Evolutionary conservation across 23 red algal species (phyloP), one percentile per base, ranked within the genome.

Genomic region (Pyropia yezoensis): DNA sequence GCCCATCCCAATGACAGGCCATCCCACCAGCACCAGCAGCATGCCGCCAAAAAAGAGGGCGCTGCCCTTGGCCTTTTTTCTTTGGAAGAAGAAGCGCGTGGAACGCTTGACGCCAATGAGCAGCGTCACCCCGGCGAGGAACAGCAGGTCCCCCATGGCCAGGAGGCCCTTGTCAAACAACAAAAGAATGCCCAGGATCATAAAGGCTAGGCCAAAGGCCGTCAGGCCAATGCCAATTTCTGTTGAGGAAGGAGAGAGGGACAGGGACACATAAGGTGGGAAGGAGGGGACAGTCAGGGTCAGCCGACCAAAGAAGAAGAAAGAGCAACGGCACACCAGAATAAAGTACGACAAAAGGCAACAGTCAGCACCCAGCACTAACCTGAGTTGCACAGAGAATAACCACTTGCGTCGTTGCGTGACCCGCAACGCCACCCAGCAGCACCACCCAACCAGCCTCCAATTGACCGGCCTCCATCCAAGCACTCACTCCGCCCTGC

Each of bases 151-250:
- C 20, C 84, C 94, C 62, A 98, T 86, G 3, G 86, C 77, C 14
- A 98, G 54, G 53, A 98, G 80, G 19, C 79, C 77, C 71, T 72
- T 75, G 63, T 98, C 94, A 58, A 98, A 98, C 32, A 95, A 75
- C n/a, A 91, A 59, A 9, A 89, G 69, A 0, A 91, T 70, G 32
- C 94, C 94, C 34, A 98, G 78, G 13, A 71, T 58, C 26, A 76
- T 69, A 62, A 98, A 98, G 18, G 78, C 64, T 0, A 98, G 63
- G 52, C 84, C 85, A 53, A 82, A 90, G 17, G 83, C 81, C 26
- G 79, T 98, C 23, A 98, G 77, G 27, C 84, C 85, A 57, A 98
- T 89, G 47, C 94, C 94, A 33, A 98, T 98, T 66, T 98, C 62
- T 72, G 30, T 33, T 33, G 57, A 6, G 2, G 21, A 6, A 6